These are phyloP conservation scores for Citrus hindsii DNA, from an alignment of 345 rosid genomes.

Conservation along the genomic window DNA sequence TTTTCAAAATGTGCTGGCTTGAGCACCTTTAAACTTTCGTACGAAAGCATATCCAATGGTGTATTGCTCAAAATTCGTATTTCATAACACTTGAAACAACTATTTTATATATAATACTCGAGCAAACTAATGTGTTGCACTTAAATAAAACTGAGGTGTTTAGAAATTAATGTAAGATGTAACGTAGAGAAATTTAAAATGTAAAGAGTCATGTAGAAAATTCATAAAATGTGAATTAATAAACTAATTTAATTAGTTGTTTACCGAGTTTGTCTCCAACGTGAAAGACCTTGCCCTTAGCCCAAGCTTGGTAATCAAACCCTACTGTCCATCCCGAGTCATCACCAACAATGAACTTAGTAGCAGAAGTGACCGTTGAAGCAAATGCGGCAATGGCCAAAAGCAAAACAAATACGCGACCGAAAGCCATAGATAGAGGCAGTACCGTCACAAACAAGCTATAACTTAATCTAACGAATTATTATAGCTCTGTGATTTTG, in stretches of 20 bases:
- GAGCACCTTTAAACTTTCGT: too few relatives aligned
- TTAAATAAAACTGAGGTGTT: background rate
- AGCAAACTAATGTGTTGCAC: background rate
- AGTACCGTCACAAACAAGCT: background rate
- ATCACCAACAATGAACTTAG: constrained; percentile 32
- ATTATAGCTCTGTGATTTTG: background rate
- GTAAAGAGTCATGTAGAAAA: background rate
- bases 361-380: constrained; percentile 17
- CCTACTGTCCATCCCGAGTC: constrained; percentile 25
- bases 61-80: background rate
- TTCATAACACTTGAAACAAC: background rate
- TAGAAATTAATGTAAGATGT: background rate
- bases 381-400: constrained; percentile 8
- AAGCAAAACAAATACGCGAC: background rate
- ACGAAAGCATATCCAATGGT: background rate
- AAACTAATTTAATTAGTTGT: too few relatives aligned
- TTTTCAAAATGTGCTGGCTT: too few relatives aligned
- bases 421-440: constrained; percentile 16
- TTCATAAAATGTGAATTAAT: background rate
- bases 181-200: background rate
- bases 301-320: constrained; percentile 31
- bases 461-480: background rate
- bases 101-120: too few relatives aligned
- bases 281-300: constrained; percentile 18
- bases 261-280: constrained; percentile 33